These are phyloP conservation scores for Calonectria pseudoreteaudii DNA, from an alignment of 2,329 filamentous ascomycete genomes.

Conservation along the genomic window DNA sequence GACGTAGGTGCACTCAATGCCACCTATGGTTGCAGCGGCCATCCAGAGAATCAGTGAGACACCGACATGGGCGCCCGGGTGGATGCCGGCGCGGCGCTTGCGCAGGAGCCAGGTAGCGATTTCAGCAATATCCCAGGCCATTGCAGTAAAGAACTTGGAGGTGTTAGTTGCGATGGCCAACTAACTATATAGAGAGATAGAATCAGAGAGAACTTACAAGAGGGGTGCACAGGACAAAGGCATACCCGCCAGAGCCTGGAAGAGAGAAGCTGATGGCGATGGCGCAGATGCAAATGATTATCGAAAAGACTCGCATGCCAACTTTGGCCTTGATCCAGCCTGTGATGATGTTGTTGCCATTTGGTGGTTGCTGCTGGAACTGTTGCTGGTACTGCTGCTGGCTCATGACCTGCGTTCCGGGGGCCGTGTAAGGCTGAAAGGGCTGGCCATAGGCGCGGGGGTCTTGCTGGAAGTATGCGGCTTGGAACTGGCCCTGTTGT, in stretches of 20 bases:
- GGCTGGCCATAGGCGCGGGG: slow-evolving; percentile 43
- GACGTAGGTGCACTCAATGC: slow-evolving; percentile 35
- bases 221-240: slow-evolving; percentile 31
- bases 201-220: slow-evolving; percentile 27
- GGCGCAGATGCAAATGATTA: slow-evolving; percentile 43
- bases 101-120: slow-evolving; percentile 51
- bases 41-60: slow-evolving; percentile 57
- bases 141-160: slow-evolving; percentile 48
- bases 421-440: slow-evolving; percentile 36
- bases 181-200: background rate
- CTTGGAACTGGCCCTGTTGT: slow-evolving; percentile 31
- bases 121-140: slow-evolving; percentile 55
- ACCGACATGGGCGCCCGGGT: slow-evolving; percentile 58
- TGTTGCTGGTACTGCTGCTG: slow-evolving; percentile 31
- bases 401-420: background rate
- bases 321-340: slow-evolving; percentile 47
- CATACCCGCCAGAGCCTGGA: background rate
- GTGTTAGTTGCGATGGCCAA: slow-evolving; percentile 2
- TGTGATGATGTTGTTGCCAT: slow-evolving; percentile 24
- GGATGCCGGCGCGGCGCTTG: slow-evolving; percentile 50
- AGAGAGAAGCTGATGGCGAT: slow-evolving; percentile 45
- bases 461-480: slow-evolving; percentile 28
- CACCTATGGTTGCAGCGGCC: slow-evolving; percentile 41
- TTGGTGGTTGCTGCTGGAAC: slow-evolving; percentile 26
- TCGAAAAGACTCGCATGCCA: slow-evolving; percentile 41